Base-by-base conservation (phyloP, 345 rosid species). In the Lepidium didymum region DNA sequence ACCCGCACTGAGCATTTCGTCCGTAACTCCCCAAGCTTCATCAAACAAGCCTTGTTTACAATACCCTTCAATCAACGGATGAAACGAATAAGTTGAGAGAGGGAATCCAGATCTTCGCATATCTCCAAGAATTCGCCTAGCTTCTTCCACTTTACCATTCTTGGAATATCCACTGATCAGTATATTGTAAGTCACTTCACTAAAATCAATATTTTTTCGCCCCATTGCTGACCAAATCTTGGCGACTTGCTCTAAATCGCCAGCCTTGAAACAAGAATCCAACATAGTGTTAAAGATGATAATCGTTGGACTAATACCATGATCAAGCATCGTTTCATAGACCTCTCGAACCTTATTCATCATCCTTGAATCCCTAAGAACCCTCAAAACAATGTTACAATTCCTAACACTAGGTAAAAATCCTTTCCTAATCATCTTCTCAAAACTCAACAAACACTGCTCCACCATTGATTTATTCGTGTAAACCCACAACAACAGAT, bases 261-360 rank as follows among this genome's bases (percentile, higher is more conserved):
- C 89, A 73, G 78, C 80, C 74, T 80, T 87, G 63, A 79, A 90
- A 69, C 78, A 81, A 3, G 79, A 72, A 76, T 80, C 86, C 77
- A 90, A 43, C 80, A 87, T 75, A 1, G 88, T 85, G 57, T 89
- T 89, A 65, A 79, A 89, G 0, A 87, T 85, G 52, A 84, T 47
- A 9, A 76, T 78, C 2, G 85, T 85, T 0, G 87, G 87, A 78
- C 59, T 74, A 62, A 85, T 79, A 12, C 89, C 91, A 16, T 65
- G 72, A 23, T 80, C 78, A 1, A 69, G 69, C 91, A 89, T 89
- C 72, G 38, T 79, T 68, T 62, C 56, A 29, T 77, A 82, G 18
- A 85, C 78, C 67, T 80, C 79, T n/a, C 8, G 59, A 36, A 78
- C 77, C 67, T 73, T 45, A 51, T 23, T 62, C 35, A 76, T 56